phyloP scores from a whole-genome alignment of 2,329 filamentous ascomycete genomes.

The Pestalotiopsis fici region DNA sequence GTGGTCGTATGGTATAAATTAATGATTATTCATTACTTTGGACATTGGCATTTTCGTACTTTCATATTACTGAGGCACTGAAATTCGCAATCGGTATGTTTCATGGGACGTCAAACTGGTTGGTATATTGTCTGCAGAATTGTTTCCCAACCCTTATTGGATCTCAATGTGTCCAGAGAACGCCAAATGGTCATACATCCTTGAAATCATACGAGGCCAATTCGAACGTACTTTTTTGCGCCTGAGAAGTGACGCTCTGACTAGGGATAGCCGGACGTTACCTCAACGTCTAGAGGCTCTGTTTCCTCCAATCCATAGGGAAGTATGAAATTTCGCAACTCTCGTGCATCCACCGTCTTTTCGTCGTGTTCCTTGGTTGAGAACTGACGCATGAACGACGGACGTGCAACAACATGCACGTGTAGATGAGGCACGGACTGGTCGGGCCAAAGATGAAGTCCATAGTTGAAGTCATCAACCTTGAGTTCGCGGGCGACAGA shows the following conservation, averaged over 20 bases:
- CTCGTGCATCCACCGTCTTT: conserved; percentile 22
- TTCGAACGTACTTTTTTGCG: no score
- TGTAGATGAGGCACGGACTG: conserved; percentile 21
- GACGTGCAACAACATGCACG: conserved; percentile 20
- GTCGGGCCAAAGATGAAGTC: conserved; percentile 21
- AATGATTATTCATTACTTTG: not conserved
- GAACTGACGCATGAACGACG: conserved; percentile 9
- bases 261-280: no score
- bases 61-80: not conserved
- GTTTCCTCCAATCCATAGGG: no score
- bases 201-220: no score
- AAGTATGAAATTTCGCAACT: conserved; percentile 16
- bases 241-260: no score
- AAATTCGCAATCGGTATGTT: no score
- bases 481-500: conserved; percentile 4
- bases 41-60: no score
- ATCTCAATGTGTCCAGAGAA: no score
- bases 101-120: no score
- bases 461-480: conserved; percentile 19
- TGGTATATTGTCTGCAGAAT: no score
- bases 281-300: no score
- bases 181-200: no score
- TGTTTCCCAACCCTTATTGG: not conserved
- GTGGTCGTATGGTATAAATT: not conserved
- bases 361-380: conserved; percentile 18